Evolutionary conservation across 2,329 filamentous ascomycete species (phyloP).

Genomic region (Colletotrichum chlorophyti): DNA sequence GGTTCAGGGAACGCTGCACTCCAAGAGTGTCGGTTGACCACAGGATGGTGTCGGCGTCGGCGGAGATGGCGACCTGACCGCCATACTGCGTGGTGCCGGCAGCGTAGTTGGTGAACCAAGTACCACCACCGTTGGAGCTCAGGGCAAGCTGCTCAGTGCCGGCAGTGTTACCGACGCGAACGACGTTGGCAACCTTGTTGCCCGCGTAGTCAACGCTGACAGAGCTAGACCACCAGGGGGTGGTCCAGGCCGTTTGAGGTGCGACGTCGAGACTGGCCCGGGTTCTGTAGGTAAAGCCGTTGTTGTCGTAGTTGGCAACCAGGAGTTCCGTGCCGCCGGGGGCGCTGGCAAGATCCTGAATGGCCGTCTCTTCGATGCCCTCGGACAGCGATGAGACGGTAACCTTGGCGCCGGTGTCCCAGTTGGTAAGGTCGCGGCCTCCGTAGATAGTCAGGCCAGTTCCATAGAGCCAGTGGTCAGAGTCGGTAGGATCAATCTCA

Average conservation of each 20-base stretch:
- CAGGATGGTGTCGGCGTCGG: conserved; percentile 55
- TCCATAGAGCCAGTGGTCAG: conserved; percentile 66
- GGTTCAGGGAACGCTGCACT: conserved; percentile 49
- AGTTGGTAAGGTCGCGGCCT: conserved; percentile 60
- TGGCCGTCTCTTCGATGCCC: conserved; percentile 61
- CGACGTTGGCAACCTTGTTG: conserved; percentile 51
- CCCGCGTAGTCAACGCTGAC: conserved; percentile 58
- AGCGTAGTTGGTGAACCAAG: conserved; percentile 55
- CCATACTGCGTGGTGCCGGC: conserved; percentile 49
- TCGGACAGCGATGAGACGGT: conserved; percentile 59
- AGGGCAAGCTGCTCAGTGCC: conserved; percentile 53
- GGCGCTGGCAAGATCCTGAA: conserved; percentile 55
- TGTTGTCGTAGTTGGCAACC: conserved; percentile 57
- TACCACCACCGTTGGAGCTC: conserved; percentile 56
- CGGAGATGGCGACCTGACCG: conserved; percentile 57
- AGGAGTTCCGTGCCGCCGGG: conserved; percentile 59
- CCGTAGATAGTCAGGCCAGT: conserved; percentile 62
- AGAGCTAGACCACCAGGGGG: conserved; percentile 52
- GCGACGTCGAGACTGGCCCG: conserved; percentile 45
- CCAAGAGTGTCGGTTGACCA: conserved; percentile 52
- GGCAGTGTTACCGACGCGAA: conserved; percentile 55
- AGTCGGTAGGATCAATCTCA: conserved; percentile 64
- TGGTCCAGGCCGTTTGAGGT: conserved; percentile 52
- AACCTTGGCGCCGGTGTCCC: conserved; percentile 50
- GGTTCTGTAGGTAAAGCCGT: conserved; percentile 56